Evolutionary conservation across 2,329 filamentous ascomycete genomes (phyloP), one percentile per base, ranked within the genome.

Genomic region (Colletotrichum musicola): DNA sequence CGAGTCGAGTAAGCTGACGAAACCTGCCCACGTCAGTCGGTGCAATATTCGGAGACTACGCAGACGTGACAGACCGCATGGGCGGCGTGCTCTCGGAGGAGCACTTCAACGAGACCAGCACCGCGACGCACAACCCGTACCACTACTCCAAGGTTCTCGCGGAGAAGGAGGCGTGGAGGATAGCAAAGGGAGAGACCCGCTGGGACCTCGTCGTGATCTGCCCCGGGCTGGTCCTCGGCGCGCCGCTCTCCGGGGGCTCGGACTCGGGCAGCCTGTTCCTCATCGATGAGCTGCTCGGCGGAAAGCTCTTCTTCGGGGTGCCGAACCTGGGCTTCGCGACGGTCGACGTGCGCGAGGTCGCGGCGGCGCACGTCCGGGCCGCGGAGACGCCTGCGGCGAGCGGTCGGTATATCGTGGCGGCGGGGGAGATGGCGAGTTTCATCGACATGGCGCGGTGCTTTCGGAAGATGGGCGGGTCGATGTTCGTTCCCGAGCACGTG

Each of bases 201-300:
- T 77, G 74, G 75, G 71, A 71, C n/a, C 60, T 77, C 9, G 73
- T 77, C 4, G 69, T 68, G 13, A 73, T 77, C 57, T 74, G 74
- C 60, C 72, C 74, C 4, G 75, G 72, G 2, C 58, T 77, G 14
- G 72, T 76, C 18, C 58, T 77, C 9, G 75, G 75, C 3, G 72
- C 74, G 9, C 70, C 73, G 1, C 55, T 72, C 22, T 68, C 75
- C 0, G 16, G 58, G 9, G 64, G 61, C 12, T 76, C 75, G 4
- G 72, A 72, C 22, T 75, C 75, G 9, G 75, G 75, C 22, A 75
- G 73, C 57, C 70, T 77, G 12, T 74, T 69, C 47, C 63, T 75
- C 27, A 55, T 77, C 16, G 73, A 76, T 7, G 68, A 75, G 50
- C 62, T 76, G 13, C 65, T 73, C 1, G 44, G 68, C 12, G 75